These are phyloP conservation scores for Emmonsiellopsis sp. DNA, from an alignment of 2,329 filamentous ascomycete genomes.

Conservation along the genomic window DNA sequence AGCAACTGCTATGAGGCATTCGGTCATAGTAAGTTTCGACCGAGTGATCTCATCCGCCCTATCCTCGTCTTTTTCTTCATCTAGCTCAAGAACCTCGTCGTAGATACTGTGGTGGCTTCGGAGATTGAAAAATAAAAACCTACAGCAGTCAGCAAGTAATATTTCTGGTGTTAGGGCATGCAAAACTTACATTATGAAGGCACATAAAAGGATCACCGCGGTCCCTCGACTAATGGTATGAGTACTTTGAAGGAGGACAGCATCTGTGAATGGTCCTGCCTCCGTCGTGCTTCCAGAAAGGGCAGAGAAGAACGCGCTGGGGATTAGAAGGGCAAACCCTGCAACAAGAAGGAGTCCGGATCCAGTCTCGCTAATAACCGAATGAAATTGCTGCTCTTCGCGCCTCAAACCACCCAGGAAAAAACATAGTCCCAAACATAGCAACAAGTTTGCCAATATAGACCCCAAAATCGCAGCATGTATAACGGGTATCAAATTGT, in stretches of 20 bases:
- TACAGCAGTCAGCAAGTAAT: constrained; percentile 10
- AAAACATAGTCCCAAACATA: constrained; percentile 75
- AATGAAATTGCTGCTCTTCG: constrained; percentile 61
- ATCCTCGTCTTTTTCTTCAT: constrained; percentile 60
- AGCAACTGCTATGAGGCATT: constrained; percentile 57
- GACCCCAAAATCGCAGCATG: constrained; percentile 77
- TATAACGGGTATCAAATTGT: constrained; percentile 56
- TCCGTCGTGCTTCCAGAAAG: constrained; percentile 36
- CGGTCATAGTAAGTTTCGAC: constrained; percentile 64
- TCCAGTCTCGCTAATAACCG: constrained; percentile 69
- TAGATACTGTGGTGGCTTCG: constrained; percentile 69
- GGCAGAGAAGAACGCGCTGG: constrained; percentile 39
- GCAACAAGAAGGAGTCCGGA: constrained; percentile 69
- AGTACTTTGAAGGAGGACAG: constrained; percentile 43
- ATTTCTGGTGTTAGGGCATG: background rate
- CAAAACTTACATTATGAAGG: constrained; percentile 51
- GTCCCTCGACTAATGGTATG: constrained; percentile 62
- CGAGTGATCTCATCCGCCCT: constrained; percentile 51
- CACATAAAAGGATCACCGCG: constrained; percentile 59
- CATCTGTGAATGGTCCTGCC: constrained; percentile 22
- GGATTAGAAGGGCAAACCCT: constrained; percentile 45
- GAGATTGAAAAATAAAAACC: constrained; percentile 62
- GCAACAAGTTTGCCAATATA: constrained; percentile 69
- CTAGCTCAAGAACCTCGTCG: constrained; percentile 61
- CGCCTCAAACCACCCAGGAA: constrained; percentile 63